phyloP scores from a whole-genome alignment of 495 filamentous ascomycete genomes.

The Aspergillus funiculosus region DNA sequence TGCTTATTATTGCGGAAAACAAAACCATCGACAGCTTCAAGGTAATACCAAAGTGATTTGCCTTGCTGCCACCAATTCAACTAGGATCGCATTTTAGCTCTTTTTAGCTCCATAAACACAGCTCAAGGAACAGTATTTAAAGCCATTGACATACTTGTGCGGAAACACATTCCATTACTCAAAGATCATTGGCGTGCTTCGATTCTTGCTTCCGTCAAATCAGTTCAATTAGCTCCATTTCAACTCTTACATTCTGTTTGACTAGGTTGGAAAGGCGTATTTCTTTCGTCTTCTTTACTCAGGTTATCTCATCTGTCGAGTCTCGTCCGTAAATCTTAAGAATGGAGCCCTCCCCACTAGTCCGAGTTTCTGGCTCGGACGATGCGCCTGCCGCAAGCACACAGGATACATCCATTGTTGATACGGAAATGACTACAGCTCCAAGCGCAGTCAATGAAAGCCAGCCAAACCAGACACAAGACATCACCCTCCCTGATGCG shows the following conservation, averaged over 20 bases:
- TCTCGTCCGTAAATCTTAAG: neutral
- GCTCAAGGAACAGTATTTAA: no score
- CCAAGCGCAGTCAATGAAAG: conserved; percentile 12
- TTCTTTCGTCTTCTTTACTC: neutral
- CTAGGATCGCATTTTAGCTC: no score
- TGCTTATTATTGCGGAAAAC: no score
- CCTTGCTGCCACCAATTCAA: no score
- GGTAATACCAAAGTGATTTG: no score
- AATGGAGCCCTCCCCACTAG: conserved; percentile 26
- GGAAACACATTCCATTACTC: no score
- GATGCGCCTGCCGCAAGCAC: neutral
- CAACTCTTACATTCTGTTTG: neutral
- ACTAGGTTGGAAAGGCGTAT: no score
- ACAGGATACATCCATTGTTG: conserved; percentile 13
- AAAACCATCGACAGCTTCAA: no score
- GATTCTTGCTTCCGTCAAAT: no score
- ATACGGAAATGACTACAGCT: conserved; percentile 23
- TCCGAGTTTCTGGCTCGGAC: conserved; percentile 19
- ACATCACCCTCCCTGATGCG: conserved; percentile 22
- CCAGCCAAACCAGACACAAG: conserved; percentile 13
- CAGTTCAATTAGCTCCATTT: neutral
- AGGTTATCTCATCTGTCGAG: neutral
- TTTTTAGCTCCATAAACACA: no score
- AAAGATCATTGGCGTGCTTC: no score
- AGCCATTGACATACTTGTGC: no score